Evolutionary conservation across 139 green algal genomes (phyloP).

Genomic region (Deuterostichococcus epilithicus): DNA sequence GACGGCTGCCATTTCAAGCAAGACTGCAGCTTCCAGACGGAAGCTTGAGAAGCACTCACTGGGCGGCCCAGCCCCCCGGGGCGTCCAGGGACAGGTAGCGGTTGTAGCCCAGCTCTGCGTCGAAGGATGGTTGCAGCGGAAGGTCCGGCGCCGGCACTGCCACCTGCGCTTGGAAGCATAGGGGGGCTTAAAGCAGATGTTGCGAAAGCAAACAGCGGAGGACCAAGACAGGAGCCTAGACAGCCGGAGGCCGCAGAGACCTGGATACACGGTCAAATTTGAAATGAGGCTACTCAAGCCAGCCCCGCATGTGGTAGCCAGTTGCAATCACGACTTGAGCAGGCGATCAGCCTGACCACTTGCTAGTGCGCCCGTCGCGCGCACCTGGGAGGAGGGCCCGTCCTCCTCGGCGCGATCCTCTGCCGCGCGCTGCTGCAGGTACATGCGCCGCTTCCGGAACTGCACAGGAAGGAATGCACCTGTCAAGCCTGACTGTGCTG

Average conservation of each 20-base stretch:
- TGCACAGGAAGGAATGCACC: constrained; percentile 8
- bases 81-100: constrained; percentile 71
- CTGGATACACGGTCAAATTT: too few relatives aligned
- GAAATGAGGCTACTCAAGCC: too few relatives aligned
- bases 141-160: constrained; percentile 64
- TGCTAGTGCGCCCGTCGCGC: too few relatives aligned
- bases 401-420: constrained; percentile 38
- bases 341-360: too few relatives aligned
- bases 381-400: constrained; percentile 6
- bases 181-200: background rate
- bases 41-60: background rate
- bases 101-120: constrained; percentile 54
- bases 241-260: too few relatives aligned
- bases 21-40: background rate
- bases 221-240: too few relatives aligned
- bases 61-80: background rate
- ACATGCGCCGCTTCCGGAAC: constrained; percentile 36
- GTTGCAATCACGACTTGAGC: too few relatives aligned
- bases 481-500: background rate
- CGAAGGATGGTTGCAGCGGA: constrained; percentile 66
- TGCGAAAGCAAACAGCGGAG: background rate
- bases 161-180: constrained; percentile 20
- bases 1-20: too few relatives aligned
- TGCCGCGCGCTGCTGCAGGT: constrained; percentile 34
- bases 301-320: too few relatives aligned